Evolutionary conservation across 495 filamentous ascomycete genomes (phyloP).

Genomic region (Astrocystis sublimbata): DNA sequence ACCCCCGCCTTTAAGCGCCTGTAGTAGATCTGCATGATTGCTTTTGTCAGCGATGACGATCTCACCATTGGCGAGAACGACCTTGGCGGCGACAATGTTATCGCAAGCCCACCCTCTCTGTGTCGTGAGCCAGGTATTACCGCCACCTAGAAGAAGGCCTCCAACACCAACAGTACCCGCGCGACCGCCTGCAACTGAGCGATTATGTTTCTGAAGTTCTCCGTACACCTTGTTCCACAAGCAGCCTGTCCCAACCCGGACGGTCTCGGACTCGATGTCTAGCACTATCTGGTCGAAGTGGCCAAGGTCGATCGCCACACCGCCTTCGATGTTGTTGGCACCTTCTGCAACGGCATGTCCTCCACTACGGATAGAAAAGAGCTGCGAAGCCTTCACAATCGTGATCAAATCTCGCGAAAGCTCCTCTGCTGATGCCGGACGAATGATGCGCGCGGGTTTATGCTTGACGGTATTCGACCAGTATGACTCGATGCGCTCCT

Average conservation of each 20-base stretch:
- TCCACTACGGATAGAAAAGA: neutral
- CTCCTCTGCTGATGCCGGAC: no score
- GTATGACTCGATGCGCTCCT: no score
- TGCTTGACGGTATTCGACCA: no score
- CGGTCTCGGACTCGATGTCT: slow-evolving; percentile 5
- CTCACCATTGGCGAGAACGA: slow-evolving; percentile 38
- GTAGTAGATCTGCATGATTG: slow-evolving; percentile 45
- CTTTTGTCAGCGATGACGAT: slow-evolving; percentile 36
- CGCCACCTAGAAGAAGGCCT: slow-evolving; percentile 44
- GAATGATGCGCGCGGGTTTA: no score
- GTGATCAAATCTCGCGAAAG: no score
- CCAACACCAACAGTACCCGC: slow-evolving; percentile 34
- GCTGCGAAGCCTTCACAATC: no score
- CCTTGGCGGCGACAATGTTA: slow-evolving; percentile 51
- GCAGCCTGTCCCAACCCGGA: slow-evolving; percentile 28
- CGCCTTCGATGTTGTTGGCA: slow-evolving; percentile 17
- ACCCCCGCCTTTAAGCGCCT: slow-evolving; percentile 55
- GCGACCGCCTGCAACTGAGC: slow-evolving; percentile 35
- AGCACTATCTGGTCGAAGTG: slow-evolving; percentile 6
- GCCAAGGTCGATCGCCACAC: slow-evolving; percentile 42
- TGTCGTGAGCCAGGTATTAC: slow-evolving; percentile 40
- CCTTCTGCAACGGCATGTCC: neutral
- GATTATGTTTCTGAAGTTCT: slow-evolving; percentile 10
- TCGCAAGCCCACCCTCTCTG: slow-evolving; percentile 49
- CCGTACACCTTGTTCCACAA: slow-evolving; percentile 36